phyloP scores from a whole-genome alignment of 2,329 filamentous ascomycete genomes.

The Oidium heveae region DNA sequence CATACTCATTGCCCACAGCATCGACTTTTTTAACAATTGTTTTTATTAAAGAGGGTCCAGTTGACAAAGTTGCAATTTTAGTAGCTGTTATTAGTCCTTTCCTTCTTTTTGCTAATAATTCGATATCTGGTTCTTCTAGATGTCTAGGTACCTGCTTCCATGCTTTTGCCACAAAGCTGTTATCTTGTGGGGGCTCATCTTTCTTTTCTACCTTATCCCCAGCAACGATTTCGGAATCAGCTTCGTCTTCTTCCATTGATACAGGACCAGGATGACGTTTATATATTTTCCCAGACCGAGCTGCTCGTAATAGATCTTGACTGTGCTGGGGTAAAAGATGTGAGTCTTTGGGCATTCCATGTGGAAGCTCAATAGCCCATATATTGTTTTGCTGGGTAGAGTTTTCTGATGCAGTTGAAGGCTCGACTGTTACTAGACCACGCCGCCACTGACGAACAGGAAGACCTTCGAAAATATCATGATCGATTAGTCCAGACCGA shows the following conservation, averaged over 20 bases:
- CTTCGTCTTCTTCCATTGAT: conserved; percentile 28
- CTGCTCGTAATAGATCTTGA: conserved; percentile 58
- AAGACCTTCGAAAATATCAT: conserved; percentile 29
- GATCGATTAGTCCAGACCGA: conserved; percentile 20
- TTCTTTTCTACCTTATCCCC: conserved; percentile 32
- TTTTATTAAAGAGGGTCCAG: conserved; percentile 38
- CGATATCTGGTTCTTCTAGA: conserved; percentile 24
- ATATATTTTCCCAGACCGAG: conserved; percentile 50
- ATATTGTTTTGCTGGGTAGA: conserved; percentile 33
- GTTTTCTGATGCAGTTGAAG: conserved; percentile 37
- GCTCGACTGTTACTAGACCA: conserved; percentile 40
- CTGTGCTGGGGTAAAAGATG: conserved; percentile 54
- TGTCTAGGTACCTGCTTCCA: conserved; percentile 39
- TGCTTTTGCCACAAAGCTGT: conserved; percentile 28
- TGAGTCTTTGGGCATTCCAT: conserved; percentile 66
- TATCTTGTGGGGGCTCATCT: conserved; percentile 23
- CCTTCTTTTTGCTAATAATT: conserved; percentile 33
- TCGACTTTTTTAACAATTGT: conserved; percentile 61
- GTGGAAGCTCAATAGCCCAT: conserved; percentile 51
- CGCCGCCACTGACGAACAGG: conserved; percentile 80
- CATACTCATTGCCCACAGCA: conserved; percentile 54
- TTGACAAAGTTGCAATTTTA: conserved; percentile 21
- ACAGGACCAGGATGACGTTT: conserved; percentile 35
- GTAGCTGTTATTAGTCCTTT: conserved; percentile 34
- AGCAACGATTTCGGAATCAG: conserved; percentile 20